Percentiles rank a stretch among this genome's conserved stretches.
These are phyloP conservation scores for Malassezia nana DNA, from an alignment of 1,284 basidiomycete genomes.

Conservation along the genomic window DNA sequence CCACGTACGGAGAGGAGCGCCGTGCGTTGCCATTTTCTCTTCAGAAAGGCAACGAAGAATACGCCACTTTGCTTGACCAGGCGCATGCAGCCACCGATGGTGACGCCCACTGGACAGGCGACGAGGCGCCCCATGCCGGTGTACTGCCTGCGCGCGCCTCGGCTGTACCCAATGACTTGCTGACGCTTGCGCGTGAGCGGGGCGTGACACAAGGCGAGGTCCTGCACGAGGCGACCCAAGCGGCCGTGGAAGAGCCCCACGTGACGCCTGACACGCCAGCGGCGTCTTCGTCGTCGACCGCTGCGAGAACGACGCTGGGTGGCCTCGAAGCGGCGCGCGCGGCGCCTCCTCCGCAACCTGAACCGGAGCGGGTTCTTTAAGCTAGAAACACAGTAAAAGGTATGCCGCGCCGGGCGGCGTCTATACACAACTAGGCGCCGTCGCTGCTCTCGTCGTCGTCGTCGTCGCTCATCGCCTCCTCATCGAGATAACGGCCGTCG, in stretches of 20 bases:
- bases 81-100: conserved; percentile 10
- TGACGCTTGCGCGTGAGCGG: neutral
- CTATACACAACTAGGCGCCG: neutral
- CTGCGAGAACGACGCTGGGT: neutral
- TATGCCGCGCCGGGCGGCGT: neutral
- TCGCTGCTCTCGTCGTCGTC: conserved; percentile 27
- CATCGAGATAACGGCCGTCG: conserved; percentile 12
- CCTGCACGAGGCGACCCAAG: conserved; percentile 8
- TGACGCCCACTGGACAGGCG: neutral
- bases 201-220: conserved; percentile 9
- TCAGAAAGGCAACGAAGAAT: conserved; percentile 3
- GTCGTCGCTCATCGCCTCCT: conserved; percentile 28
- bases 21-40: conserved; percentile 12
- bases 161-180: conserved; percentile 2
- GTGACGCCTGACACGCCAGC: neutral
- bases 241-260: neutral
- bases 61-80: conserved; percentile 9
- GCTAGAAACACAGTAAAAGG: neutral
- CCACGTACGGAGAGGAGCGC: conserved; percentile 1
- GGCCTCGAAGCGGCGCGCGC: neutral
- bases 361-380: conserved; percentile 7
- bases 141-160: conserved; percentile 10
- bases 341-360: neutral
- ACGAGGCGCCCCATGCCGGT: neutral
- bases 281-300: neutral